phyloP scores from a whole-genome alignment of 2,329 filamentous ascomycete genomes.

The Aspergillus flavus region DNA sequence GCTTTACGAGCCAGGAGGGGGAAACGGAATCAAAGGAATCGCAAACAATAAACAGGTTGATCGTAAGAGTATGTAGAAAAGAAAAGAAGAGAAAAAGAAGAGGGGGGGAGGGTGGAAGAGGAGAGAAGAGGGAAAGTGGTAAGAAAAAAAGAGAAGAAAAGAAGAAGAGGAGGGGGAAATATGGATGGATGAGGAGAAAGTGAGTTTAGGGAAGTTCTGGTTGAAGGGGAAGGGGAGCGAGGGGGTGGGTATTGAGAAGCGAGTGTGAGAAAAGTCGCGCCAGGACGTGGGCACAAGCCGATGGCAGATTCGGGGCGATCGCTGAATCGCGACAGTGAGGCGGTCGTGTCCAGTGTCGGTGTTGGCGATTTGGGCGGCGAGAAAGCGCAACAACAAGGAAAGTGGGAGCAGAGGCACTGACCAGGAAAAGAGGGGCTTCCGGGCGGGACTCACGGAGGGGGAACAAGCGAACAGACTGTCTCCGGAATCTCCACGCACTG shows the following conservation, averaged over 20 bases:
- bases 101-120: slow-evolving; percentile 16
- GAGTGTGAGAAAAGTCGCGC: slow-evolving; percentile 21
- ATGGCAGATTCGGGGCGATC: slow-evolving; percentile 25
- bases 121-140: slow-evolving; percentile 13
- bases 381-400: slow-evolving; percentile 16
- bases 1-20: slow-evolving; percentile 12
- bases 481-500: slow-evolving; percentile 20
- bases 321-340: slow-evolving; percentile 29
- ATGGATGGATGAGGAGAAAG: slow-evolving; percentile 25
- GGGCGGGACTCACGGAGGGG: slow-evolving; percentile 25
- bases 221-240: slow-evolving; percentile 22
- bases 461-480: slow-evolving; percentile 13
- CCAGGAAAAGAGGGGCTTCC: slow-evolving; percentile 21
- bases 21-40: slow-evolving; percentile 19
- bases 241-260: slow-evolving; percentile 16
- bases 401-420: slow-evolving; percentile 9
- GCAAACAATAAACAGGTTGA: slow-evolving; percentile 20
- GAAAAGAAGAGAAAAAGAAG: slow-evolving; percentile 25
- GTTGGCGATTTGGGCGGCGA: slow-evolving; percentile 21
- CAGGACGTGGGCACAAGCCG: slow-evolving; percentile 28
- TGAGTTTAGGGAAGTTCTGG: slow-evolving; percentile 20
- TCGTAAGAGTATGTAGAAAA: slow-evolving; percentile 7
- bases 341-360: slow-evolving; percentile 24
- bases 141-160: slow-evolving; percentile 22
- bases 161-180: slow-evolving; percentile 14